Evolutionary conservation across 352 stramenopile species (phyloP).

Genomic region (Phytopythium delawarense): DNA sequence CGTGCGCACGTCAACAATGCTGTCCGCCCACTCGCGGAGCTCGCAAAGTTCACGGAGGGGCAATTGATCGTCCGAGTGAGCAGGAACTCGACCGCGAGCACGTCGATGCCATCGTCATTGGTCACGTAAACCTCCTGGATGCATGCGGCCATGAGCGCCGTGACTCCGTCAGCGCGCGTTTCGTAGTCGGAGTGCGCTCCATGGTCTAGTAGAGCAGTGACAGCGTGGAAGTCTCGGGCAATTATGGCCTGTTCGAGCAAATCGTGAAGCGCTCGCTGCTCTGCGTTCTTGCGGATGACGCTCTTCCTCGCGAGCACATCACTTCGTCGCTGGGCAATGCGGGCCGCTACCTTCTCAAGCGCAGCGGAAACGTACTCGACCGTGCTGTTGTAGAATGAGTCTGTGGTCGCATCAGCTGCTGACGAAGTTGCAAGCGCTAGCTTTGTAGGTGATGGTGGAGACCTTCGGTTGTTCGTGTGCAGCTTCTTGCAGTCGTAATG

Average conservation of each 20-base stretch:
- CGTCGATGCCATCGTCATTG: conserved; percentile 45
- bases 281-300: conserved; percentile 36
- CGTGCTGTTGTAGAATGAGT: conserved; percentile 30
- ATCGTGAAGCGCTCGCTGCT: conserved; percentile 39
- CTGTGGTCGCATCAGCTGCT: conserved; percentile 27
- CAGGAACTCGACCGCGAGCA: conserved; percentile 57
- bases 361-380: conserved; percentile 22
- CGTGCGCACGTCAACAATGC: conserved; percentile 40
- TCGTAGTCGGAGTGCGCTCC: conserved; percentile 69
- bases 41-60: conserved; percentile 64
- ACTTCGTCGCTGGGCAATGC: conserved; percentile 14
- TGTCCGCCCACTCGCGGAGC: conserved; percentile 29
- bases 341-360: conserved; percentile 17
- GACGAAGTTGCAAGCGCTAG: neutral
- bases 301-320: conserved; percentile 43
- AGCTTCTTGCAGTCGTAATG: conserved; percentile 28
- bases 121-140: conserved; percentile 51
- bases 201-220: conserved; percentile 39
- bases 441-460: conserved; percentile 2
- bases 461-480: neutral
- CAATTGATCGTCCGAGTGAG: conserved; percentile 45
- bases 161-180: conserved; percentile 30
- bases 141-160: conserved; percentile 50
- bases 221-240: conserved; percentile 29
- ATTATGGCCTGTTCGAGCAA: conserved; percentile 45